Base-by-base conservation (phyloP, 1,139 yeast species). In the Candida frijolesensis region DNA sequence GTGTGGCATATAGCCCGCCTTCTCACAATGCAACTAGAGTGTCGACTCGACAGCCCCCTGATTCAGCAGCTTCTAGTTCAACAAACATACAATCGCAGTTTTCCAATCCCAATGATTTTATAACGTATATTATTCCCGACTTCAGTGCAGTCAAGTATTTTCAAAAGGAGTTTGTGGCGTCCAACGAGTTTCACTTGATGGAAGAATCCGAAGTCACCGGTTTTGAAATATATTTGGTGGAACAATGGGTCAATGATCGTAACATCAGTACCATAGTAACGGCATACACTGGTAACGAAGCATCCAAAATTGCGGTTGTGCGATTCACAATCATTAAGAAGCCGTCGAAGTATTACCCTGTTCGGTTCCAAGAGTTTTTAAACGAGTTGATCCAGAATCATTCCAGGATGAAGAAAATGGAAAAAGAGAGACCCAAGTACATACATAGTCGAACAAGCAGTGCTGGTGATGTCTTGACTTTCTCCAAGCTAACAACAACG, bases 231-330 rank as follows among this genome's bases (percentile, higher is more conserved):
- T 94, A 94, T 62, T 74, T 94, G 45, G 96, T 92, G 11, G 98
- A 94, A 63, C 97, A 92, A 66, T 94, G 99, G 98, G 86, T 89
- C 2, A 79, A 87, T 41, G 85, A 84, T 51, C 73, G 98, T 39
- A 78, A 80, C 49, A 72, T 84, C 19, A 84, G 89, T 34, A 76
- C 86, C 0, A 78, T 88, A 7, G 86, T 92, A 25, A 83, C 94
- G 0, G 83, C 95, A 0, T 94, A 81, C 63, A 92, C 98, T 0
- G 98, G 98, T 2, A 89, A 90, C 61, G 67, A 80, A 9, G 74
- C 75, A 27, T 89, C 90, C 57, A 71, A 72, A 41, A 79, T 90
- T 0, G 67, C 75, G 8, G 96, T 86, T 1, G 79, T 82, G 14
- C 79, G 81, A 53, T 76, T 94, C 37, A 78, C 80, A 15, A 70